Conservation (phyloP, 1,284 basidiomycete genomes). For the Leccinum griseonigrum region DNA sequence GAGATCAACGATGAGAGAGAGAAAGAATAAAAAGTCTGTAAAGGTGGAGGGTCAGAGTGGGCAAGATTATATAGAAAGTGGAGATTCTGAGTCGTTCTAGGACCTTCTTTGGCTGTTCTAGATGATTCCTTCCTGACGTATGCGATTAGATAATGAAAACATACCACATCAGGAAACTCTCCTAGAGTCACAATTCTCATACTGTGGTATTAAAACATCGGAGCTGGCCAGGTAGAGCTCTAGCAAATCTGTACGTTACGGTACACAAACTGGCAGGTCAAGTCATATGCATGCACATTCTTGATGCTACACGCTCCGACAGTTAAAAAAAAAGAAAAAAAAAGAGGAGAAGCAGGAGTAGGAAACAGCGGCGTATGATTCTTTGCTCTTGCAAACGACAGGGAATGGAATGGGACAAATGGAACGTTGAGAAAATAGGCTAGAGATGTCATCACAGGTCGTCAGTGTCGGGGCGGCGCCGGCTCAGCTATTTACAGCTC, state of each 20-base stretch:
- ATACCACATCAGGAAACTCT: background rate
- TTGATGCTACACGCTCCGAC: slow-evolving; percentile 25
- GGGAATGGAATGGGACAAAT: slow-evolving; percentile 18
- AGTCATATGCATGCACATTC: slow-evolving; percentile 30
- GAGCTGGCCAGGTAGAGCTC: slow-evolving; percentile 20
- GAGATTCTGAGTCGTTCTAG: slow-evolving; percentile 38
- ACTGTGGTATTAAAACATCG: slow-evolving; percentile 17
- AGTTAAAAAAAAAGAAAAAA: background rate
- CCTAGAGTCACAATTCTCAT: slow-evolving; percentile 1
- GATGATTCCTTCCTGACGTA: slow-evolving; percentile 34
- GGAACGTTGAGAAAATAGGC: slow-evolving; percentile 19
- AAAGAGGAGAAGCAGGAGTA: slow-evolving; percentile 8
- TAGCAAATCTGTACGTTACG: slow-evolving; percentile 29
- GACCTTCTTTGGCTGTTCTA: slow-evolving; percentile 37
- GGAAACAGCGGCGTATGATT: slow-evolving; percentile 15
- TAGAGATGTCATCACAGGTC: slow-evolving; percentile 31
- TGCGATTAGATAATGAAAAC: slow-evolving; percentile 33
- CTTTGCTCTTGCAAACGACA: slow-evolving; percentile 16
- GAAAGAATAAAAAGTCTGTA: slow-evolving; percentile 15
- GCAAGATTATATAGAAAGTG: slow-evolving; percentile 33
- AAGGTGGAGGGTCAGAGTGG: background rate
- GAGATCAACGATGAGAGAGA: slow-evolving; percentile 14
- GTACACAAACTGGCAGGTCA: slow-evolving; percentile 18
- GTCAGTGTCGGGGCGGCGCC: slow-evolving; percentile 20
- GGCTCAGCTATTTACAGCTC: slow-evolving; percentile 27